These are phyloP conservation scores for Spiraea crenata DNA, from an alignment of 331 rosid genomes.

Conservation along the genomic window DNA sequence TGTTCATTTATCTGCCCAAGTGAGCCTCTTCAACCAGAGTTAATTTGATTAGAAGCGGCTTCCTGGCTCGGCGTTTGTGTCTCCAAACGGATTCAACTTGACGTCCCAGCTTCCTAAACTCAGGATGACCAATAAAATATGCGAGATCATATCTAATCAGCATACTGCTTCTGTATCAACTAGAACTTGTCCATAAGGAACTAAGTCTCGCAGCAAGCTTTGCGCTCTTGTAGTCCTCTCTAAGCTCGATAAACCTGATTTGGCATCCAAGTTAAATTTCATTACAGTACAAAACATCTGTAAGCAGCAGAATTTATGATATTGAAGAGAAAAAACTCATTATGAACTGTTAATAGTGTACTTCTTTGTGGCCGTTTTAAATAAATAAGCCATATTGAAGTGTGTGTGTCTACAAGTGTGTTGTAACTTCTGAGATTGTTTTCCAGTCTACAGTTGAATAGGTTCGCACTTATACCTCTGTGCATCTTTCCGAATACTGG, in stretches of 20 bases:
- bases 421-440: too few species aligned
- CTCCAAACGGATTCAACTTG: constrained; percentile 22
- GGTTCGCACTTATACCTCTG: too few species aligned
- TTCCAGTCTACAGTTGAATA: too few species aligned
- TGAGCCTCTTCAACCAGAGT: constrained; percentile 2
- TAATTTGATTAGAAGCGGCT: constrained; percentile 15
- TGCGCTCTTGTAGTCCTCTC: constrained; percentile 93
- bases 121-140: constrained; percentile 6
- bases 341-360: too few species aligned
- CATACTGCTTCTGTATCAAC: constrained; percentile 35
- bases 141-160: constrained; percentile 19
- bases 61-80: constrained; percentile 4
- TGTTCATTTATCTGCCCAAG: constrained; percentile 2
- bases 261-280: constrained; percentile 21
- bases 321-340: too few species aligned
- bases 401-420: too few species aligned
- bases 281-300: neutral
- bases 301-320: neutral
- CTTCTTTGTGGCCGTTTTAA: too few species aligned
- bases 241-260: constrained; percentile 79
- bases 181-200: constrained; percentile 66
- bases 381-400: too few species aligned
- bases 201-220: constrained; percentile 76
- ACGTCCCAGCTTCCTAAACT: constrained; percentile 1
- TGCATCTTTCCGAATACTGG: too few species aligned